A percentile compares a stretch with the other conserved stretches of the same genome.
phyloP scores from a whole-genome alignment of 148 eudicot genomes.

The Selenicereus undatus region DNA sequence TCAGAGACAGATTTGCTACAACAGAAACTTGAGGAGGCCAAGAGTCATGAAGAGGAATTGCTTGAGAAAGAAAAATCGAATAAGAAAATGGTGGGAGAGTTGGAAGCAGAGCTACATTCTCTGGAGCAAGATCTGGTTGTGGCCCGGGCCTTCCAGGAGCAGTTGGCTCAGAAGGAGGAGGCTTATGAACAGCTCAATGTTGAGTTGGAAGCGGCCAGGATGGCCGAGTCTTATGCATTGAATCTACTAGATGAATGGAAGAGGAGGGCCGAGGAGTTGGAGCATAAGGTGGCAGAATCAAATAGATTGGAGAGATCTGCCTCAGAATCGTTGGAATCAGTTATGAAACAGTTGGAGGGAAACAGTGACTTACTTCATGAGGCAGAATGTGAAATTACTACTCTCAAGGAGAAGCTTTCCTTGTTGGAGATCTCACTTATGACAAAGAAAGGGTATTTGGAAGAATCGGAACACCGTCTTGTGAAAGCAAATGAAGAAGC shows the following conservation, averaged over 20 bases:
- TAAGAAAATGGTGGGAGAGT: conserved; percentile 35
- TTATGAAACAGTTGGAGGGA: conserved; percentile 78
- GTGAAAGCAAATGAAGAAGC: conserved; percentile 58
- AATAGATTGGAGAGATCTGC: conserved; percentile 73
- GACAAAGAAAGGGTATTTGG: conserved; percentile 59
- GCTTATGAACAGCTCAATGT: conserved; percentile 62
- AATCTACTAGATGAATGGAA: conserved; percentile 68
- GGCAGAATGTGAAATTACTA: conserved; percentile 61
- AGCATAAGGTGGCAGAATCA: conserved; percentile 50
- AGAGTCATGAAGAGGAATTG: conserved; percentile 21
- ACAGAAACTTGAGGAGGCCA: conserved; percentile 26
- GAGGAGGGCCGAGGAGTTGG: conserved; percentile 55
- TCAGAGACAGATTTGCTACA: conserved; percentile 21
- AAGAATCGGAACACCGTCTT: conserved; percentile 47
- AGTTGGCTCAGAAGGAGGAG: conserved; percentile 51
- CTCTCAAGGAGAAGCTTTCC: conserved; percentile 72
- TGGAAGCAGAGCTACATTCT: conserved; percentile 45
- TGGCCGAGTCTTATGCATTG: conserved; percentile 72
- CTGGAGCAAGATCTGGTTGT: conserved; percentile 51
- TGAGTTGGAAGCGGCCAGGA: conserved; percentile 77
- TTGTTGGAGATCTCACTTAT: conserved; percentile 62
- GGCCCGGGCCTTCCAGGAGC: conserved; percentile 43
- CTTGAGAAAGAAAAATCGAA: conserved; percentile 23
- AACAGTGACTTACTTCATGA: conserved; percentile 70
- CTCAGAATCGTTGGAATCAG: conserved; percentile 65